phyloP scores from a whole-genome alignment of 108 stramenopile genomes.

The Cylindrotheca fusiformis region DNA sequence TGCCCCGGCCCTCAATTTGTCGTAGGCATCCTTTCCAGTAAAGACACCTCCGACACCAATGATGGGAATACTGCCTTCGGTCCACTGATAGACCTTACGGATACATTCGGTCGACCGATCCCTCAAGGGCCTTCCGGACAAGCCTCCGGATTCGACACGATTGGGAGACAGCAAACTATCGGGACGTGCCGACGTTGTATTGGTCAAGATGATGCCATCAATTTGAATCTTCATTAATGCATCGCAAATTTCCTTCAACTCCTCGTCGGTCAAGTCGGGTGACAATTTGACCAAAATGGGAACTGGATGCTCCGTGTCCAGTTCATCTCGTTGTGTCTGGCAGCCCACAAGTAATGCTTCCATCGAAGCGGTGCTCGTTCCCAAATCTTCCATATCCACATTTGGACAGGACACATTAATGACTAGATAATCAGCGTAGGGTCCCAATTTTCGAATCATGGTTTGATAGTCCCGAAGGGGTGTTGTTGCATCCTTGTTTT shows the following conservation, averaged over 20 bases:
- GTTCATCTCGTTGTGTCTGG: slow-evolving; percentile 41
- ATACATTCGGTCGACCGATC: slow-evolving; percentile 85
- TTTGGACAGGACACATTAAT: slow-evolving; percentile 93
- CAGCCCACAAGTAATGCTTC: slow-evolving; percentile 55
- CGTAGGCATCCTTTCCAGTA: slow-evolving; percentile 84
- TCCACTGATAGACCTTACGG: slow-evolving; percentile 70
- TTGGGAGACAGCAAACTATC: slow-evolving; percentile 12
- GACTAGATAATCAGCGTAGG: slow-evolving; percentile 93
- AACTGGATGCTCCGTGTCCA: not conserved
- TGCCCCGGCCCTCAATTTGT: slow-evolving; percentile 92
- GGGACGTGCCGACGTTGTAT: slow-evolving; percentile 87
- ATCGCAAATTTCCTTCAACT: slow-evolving; percentile 74
- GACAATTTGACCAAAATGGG: slow-evolving; percentile 93
- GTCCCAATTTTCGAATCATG: slow-evolving; percentile 77
- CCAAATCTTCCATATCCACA: slow-evolving; percentile 86
- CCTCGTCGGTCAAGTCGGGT: slow-evolving; percentile 83
- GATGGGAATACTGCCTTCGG: slow-evolving; percentile 82
- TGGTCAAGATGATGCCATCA: slow-evolving; percentile 92
- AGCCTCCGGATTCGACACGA: slow-evolving; percentile 74
- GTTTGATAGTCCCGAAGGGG: slow-evolving; percentile 74
- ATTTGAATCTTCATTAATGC: slow-evolving; percentile 57
- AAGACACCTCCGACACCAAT: slow-evolving; percentile 95
- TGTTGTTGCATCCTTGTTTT: slow-evolving; percentile 85
- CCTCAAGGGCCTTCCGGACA: slow-evolving; percentile 85
- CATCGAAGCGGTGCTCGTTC: slow-evolving; percentile 60